phyloP scores from a whole-genome alignment of 1,284 basidiomycete genomes.

The Peniophora sp. region DNA sequence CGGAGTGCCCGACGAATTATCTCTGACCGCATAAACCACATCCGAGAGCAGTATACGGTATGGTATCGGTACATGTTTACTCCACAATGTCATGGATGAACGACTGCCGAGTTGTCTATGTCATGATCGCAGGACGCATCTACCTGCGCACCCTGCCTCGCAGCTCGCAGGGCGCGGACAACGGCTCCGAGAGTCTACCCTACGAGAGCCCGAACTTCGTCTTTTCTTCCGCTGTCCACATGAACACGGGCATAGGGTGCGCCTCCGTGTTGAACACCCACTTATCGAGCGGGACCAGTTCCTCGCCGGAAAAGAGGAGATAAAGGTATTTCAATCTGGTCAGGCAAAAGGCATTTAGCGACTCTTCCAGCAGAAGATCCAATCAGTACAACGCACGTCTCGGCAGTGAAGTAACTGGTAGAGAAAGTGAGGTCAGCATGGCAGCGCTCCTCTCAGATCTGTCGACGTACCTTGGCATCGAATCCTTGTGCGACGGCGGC shows the following conservation, averaged over 20 bases:
- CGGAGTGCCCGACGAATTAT: too few relatives aligned
- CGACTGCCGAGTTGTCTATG: too few relatives aligned
- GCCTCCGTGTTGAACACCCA: conserved; percentile 86
- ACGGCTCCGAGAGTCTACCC: neutral
- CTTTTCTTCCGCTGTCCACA: conserved; percentile 38
- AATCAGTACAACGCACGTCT: conserved; percentile 36
- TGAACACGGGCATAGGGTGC: conserved; percentile 65
- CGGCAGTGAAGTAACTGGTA: conserved; percentile 59
- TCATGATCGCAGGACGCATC: too few relatives aligned
- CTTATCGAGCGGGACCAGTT: conserved; percentile 52
- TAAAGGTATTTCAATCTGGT: conserved; percentile 57
- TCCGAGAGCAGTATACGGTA: too few relatives aligned
- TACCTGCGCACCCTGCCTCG: too few relatives aligned
- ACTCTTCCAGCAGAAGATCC: neutral
- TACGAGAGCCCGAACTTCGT: conserved; percentile 15
- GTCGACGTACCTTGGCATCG: conserved; percentile 55
- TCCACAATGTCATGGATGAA: too few relatives aligned
- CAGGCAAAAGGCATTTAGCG: conserved; percentile 5
- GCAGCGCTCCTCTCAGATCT: neutral
- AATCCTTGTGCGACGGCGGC: conserved; percentile 32
- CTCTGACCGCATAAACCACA: too few relatives aligned
- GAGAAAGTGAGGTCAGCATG: neutral
- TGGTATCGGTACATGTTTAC: too few relatives aligned
- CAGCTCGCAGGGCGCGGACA: too few relatives aligned
- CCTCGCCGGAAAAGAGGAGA: conserved; percentile 49